These are phyloP conservation scores for Cryphonectria radicalis DNA, from an alignment of 2,329 filamentous ascomycete genomes.

Conservation along the genomic window DNA sequence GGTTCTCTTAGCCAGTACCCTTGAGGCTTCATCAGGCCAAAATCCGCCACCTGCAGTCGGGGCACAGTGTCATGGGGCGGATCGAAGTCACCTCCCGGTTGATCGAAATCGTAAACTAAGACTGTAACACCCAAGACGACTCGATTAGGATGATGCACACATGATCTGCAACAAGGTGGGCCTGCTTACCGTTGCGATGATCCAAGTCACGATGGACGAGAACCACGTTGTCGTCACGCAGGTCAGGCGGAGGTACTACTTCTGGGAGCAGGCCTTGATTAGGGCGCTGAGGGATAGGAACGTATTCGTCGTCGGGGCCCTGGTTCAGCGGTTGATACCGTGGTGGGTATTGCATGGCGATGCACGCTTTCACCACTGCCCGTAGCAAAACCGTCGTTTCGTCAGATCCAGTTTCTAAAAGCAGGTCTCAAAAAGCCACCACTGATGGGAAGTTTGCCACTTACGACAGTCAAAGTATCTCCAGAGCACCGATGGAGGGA, in stretches of 20 bases:
- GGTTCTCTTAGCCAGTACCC: background rate
- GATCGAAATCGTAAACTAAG: background rate
- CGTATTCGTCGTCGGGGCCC: background rate
- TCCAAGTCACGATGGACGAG: slow-evolving; percentile 19
- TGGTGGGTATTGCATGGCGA: slow-evolving; percentile 31
- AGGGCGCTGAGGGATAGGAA: background rate
- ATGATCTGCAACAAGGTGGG: background rate
- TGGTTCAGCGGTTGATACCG: background rate
- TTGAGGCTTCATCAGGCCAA: background rate
- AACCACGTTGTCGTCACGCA: background rate
- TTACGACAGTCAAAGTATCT: slow-evolving; percentile 27
- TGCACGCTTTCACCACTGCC: slow-evolving; percentile 28
- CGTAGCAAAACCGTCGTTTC: background rate
- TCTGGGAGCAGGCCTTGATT: background rate
- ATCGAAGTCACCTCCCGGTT: background rate
- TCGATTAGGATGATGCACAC: background rate
- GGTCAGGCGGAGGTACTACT: background rate
- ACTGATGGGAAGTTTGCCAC: background rate
- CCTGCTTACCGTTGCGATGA: slow-evolving; percentile 2
- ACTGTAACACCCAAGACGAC: background rate
- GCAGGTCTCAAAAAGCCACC: background rate
- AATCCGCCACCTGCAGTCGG: slow-evolving; percentile 3
- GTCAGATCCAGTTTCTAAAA: background rate
- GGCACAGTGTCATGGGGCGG: background rate
- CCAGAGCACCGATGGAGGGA: slow-evolving; percentile 28